phyloP scores from a whole-genome alignment of 2,329 filamentous ascomycete species.

The Plenodomus lindquistii region DNA sequence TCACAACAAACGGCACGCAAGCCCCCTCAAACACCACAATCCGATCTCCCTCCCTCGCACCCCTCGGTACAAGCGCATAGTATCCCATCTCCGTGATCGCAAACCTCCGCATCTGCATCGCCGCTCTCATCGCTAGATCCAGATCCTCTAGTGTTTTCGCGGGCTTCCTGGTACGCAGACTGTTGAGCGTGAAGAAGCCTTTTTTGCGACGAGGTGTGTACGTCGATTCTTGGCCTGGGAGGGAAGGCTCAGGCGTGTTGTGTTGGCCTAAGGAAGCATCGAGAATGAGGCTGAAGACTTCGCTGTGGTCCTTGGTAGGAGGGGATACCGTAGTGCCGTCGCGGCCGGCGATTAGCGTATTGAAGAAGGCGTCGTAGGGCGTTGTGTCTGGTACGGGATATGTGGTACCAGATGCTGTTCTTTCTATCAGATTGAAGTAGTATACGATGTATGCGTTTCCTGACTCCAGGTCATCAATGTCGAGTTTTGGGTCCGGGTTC shows the following conservation, averaged over 20 bases:
- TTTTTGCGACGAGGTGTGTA: conserved; percentile 22
- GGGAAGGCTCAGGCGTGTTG: conserved; percentile 5
- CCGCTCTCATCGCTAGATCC: conserved; percentile 14
- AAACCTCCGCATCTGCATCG: conserved; percentile 25
- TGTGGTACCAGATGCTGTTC: not conserved
- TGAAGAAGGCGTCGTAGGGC: conserved; percentile 26
- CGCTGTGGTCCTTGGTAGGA: conserved; percentile 20
- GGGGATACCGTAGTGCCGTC: conserved; percentile 15
- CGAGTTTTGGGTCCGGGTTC: conserved; percentile 10
- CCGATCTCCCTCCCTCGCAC: conserved; percentile 13
- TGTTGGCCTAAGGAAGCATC: conserved; percentile 14
- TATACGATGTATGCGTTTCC: conserved; percentile 10
- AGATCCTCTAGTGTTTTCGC: conserved; percentile 19
- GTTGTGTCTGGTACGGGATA: conserved; percentile 10
- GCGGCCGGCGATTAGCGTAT: conserved; percentile 24
- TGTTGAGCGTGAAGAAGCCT: conserved; percentile 25
- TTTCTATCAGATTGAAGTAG: conserved; percentile 10
- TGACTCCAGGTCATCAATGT: conserved; percentile 12
- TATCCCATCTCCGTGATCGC: conserved; percentile 23
- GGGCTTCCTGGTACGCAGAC: conserved; percentile 18
- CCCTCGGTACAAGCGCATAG: conserved; percentile 28
- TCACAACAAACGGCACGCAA: conserved; percentile 24
- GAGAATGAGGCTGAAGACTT: conserved; percentile 28
- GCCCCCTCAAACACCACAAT: conserved; percentile 23
- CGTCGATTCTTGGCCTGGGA: conserved; percentile 19